phyloP scores from a whole-genome alignment of 2,329 filamentous ascomycete species.

The Fusarium pilosicola region DNA sequence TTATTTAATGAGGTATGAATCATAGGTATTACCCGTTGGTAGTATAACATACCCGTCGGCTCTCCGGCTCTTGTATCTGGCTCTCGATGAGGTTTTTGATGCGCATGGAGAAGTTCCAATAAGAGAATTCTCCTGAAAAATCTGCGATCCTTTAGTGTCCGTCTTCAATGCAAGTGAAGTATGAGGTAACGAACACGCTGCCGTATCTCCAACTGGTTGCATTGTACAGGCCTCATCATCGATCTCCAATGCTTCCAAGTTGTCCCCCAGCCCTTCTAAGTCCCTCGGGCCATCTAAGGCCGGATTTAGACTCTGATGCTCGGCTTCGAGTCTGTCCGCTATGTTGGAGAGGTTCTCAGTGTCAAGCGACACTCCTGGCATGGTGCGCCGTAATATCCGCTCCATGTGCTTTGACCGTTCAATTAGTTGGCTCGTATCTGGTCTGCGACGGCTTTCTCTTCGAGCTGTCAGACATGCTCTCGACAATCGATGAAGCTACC shows the following conservation, averaged over 20 bases:
- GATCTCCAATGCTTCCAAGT: neutral
- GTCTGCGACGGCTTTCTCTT: neutral
- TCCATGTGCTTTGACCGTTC: neutral
- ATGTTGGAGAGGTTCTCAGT: neutral
- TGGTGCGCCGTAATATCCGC: neutral
- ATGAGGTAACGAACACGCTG: neutral
- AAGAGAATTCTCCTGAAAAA: conserved; percentile 3
- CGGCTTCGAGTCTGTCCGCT: neutral
- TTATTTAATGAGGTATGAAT: neutral
- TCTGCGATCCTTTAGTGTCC: neutral
- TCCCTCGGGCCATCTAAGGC: neutral
- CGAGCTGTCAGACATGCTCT: neutral
- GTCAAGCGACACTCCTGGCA: neutral
- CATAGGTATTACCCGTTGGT: too few species aligned
- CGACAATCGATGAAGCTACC: neutral
- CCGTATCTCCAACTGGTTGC: neutral
- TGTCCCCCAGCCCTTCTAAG: neutral
- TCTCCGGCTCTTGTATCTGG: neutral
- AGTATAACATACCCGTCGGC: neutral
- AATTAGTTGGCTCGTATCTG: neutral
- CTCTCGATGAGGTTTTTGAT: neutral
- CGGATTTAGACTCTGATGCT: neutral
- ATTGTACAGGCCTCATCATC: neutral
- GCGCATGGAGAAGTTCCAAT: conserved; percentile 4
- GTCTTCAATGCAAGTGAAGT: neutral